Evolutionary conservation across 2,329 filamentous ascomycete genomes (phyloP), one percentile per base, ranked within the genome.

Genomic region (Grosmannia huntii): DNA sequence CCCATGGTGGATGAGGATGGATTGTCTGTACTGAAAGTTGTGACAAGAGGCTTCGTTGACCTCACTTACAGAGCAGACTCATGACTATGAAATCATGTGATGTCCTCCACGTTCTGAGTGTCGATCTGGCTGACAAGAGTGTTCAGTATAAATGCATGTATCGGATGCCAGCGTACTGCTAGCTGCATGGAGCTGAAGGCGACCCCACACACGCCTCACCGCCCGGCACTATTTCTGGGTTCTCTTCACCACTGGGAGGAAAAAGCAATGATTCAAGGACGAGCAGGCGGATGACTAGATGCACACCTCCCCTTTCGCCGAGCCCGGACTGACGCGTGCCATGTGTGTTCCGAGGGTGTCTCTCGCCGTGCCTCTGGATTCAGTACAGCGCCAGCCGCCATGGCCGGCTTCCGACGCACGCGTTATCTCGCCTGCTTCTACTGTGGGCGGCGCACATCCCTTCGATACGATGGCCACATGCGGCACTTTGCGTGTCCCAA

Each of bases 341-440:
- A 50, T 50, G 48, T 28, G 19, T 27, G 48, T 19, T 50, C 4
- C 25, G 14, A 14, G 25, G 41, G 41, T n/a, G 48, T 10, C 3
- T 50, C 48, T 50, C 23, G 23, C 28, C 25, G 28, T 54, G 33
- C 7, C n/a, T 27, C 10, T 14, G 21, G 31, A 38, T 41, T 19
- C n/a, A 10, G 27, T 41, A 38, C 19, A n/a, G 28, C 7, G 4
- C 12, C 28, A 27, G 16, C 49, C n/a, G 31, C 31, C 53, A 80
- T 80, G 77, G 69, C 72, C 60, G 72, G 72, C 57, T 66, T 77
- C 59, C 65, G 72, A 62, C 68, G 69, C 57, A 64, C 68, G 52
- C 73, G 71, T 62, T 73, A 73, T 62, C 70, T 91, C 64, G 75
- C 74, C 62, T 96, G 90, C 77, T 92, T 95, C 75, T 95, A 92